A percentile compares a stretch with the other conserved stretches of the same genome.
Conservation (phyloP, 2,329 filamentous ascomycete species). For the Hirsutella rhossiliensis region DNA sequence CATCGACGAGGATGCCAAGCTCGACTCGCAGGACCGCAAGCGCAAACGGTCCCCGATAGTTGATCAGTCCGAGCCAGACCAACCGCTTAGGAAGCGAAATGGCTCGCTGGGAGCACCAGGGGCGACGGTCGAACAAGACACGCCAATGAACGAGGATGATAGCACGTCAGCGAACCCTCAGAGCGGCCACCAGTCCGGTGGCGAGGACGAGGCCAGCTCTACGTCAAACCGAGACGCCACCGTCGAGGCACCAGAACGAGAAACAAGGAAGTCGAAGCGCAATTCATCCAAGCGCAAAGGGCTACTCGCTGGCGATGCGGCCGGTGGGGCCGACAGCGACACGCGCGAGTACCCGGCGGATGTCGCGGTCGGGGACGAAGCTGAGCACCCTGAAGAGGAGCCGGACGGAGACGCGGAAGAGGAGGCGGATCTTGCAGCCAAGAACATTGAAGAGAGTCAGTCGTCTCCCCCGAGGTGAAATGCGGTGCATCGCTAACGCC, state of each 20-base stretch:
- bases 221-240: slow-evolving; percentile 14
- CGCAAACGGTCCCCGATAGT: slow-evolving; percentile 35
- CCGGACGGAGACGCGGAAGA: slow-evolving; percentile 45
- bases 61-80: slow-evolving; percentile 32
- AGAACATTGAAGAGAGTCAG: slow-evolving; percentile 55
- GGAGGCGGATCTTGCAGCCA: slow-evolving; percentile 45
- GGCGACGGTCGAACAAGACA: slow-evolving; percentile 20
- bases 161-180: slow-evolving; percentile 20
- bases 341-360: slow-evolving; percentile 19
- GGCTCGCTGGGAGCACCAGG: slow-evolving; percentile 32
- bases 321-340: slow-evolving; percentile 19
- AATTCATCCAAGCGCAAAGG: slow-evolving; percentile 26
- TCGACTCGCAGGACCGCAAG: slow-evolving; percentile 29
- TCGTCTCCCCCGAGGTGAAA: slow-evolving; percentile 2
- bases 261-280: slow-evolving; percentile 27
- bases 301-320: slow-evolving; percentile 11
- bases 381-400: slow-evolving; percentile 38
- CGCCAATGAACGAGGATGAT: slow-evolving; percentile 22
- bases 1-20: slow-evolving; percentile 17
- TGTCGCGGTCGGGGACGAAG: slow-evolving; percentile 26
- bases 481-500: slow-evolving; percentile 9
- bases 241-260: slow-evolving; percentile 17
- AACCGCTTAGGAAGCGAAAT: slow-evolving; percentile 42
- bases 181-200: slow-evolving; percentile 27
- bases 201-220: slow-evolving; percentile 32